Evolutionary conservation across 139 green algal species (phyloP).

Genomic region (Tetraselmis chui): DNA sequence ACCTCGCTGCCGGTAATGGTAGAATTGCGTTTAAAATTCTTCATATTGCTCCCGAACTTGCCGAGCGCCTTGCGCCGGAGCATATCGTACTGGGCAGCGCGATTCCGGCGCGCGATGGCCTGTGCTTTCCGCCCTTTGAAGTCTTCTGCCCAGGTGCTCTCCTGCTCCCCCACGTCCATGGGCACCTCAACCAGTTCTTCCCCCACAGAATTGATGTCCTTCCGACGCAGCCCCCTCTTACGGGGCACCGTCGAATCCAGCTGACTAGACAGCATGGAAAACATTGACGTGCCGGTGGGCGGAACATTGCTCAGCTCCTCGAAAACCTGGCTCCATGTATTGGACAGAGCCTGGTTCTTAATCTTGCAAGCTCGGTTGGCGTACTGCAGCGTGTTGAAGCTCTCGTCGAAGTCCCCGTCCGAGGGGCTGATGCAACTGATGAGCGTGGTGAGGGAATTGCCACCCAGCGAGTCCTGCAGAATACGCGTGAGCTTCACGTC

Average conservation of each 20-base stretch:
- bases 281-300: background rate
- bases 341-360: constrained; percentile 49
- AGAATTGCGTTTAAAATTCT: background rate
- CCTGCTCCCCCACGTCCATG: background rate
- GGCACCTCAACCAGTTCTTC: background rate
- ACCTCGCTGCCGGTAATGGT: background rate
- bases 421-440: constrained; percentile 55
- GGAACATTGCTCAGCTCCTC: background rate
- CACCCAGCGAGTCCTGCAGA: constrained; percentile 60
- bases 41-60: background rate
- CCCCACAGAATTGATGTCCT: background rate
- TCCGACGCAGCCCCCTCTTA: background rate
- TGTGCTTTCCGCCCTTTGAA: background rate
- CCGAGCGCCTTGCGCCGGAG: constrained; percentile 35
- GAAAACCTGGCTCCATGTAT: constrained; percentile 7
- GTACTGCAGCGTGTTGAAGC: constrained; percentile 67
- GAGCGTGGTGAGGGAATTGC: constrained; percentile 56
- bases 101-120: background rate
- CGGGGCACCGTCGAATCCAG: background rate
- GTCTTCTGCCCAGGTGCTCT: background rate
- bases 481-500: constrained; percentile 64
- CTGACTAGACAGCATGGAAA: background rate
- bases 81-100: constrained; percentile 46
- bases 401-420: constrained; percentile 66
- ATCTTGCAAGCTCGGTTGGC: constrained; percentile 32